Evolutionary conservation across 2,329 filamentous ascomycete genomes (phyloP).

Genomic region (Domatiomyces globalis): DNA sequence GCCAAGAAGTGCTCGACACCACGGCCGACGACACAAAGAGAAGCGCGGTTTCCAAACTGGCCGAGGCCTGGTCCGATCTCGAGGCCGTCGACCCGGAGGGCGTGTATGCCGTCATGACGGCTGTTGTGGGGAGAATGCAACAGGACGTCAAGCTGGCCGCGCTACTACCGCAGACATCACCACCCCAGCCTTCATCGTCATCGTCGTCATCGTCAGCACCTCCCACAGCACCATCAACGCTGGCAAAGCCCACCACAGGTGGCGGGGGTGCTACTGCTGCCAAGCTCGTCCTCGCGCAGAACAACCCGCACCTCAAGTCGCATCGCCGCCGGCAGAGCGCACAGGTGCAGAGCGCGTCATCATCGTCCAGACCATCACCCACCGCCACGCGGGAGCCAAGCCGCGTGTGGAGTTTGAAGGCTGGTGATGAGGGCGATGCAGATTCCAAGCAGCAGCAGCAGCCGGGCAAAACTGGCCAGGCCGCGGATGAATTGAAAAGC

Average conservation of each 20-base stretch:
- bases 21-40: conserved; percentile 57
- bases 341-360: conserved; percentile 21
- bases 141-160: conserved; percentile 26
- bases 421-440: conserved; percentile 33
- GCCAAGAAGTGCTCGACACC: conserved; percentile 77
- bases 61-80: conserved; percentile 71
- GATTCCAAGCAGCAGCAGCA: conserved; percentile 34
- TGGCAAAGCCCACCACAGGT: not conserved
- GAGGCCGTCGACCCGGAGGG: conserved; percentile 84
- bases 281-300: conserved; percentile 64
- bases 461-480: conserved; percentile 2
- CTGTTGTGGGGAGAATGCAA: conserved; percentile 59
- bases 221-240: conserved; percentile 19
- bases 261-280: conserved; percentile 9
- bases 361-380: conserved; percentile 14
- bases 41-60: conserved; percentile 68
- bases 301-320: conserved; percentile 72
- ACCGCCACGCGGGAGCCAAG: conserved; percentile 17
- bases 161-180: conserved; percentile 23
- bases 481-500: conserved; percentile 26
- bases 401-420: conserved; percentile 28
- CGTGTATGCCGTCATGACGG: conserved; percentile 68
- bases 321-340: conserved; percentile 52
- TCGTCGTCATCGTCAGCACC: conserved; percentile 20
- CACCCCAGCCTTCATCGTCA: not conserved